phyloP scores from a whole-genome alignment of 768 basidiomycete species.

The Pleurotus eryngii region DNA sequence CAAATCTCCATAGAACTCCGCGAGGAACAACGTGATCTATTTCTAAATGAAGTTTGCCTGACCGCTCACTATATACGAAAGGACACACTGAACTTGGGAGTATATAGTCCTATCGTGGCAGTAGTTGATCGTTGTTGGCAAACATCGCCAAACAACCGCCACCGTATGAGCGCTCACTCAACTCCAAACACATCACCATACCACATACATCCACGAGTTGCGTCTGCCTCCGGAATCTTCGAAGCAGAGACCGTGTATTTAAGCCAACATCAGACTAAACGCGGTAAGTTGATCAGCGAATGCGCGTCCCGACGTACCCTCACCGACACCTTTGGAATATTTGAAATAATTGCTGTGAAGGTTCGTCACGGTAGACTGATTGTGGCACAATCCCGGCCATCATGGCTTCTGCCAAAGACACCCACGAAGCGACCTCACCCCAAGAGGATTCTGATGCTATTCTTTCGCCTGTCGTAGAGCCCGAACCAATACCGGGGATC shows the following conservation, averaged over 20 bases:
- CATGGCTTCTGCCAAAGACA: conserved; percentile 20
- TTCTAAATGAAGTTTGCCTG: not conserved
- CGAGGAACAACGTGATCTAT: not conserved
- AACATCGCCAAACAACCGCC: no score
- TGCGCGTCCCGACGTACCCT: not conserved
- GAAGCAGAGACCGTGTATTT: no score
- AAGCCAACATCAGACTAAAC: not conserved
- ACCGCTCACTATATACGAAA: no score
- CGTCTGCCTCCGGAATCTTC: no score
- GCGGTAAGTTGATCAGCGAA: not conserved
- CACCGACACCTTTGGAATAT: not conserved
- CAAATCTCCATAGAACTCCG: conserved; percentile 5
- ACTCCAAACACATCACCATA: no score
- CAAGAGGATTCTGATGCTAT: conserved; percentile 63
- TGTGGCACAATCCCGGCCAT: conserved; percentile 3
- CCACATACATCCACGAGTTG: no score
- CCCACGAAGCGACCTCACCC: conserved; percentile 42
- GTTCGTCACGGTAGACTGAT: not conserved
- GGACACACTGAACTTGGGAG: no score
- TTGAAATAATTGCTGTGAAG: no score
- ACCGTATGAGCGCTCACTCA: no score
- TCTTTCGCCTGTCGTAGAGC: conserved; percentile 44
- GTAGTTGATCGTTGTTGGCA: no score
- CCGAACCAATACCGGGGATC: conserved; percentile 71
- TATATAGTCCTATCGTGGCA: no score